Percentiles rank a stretch among this genome's conserved stretches.
Evolutionary conservation across 148 eudicot species (phyloP).

Genomic region (Cornus florida): DNA sequence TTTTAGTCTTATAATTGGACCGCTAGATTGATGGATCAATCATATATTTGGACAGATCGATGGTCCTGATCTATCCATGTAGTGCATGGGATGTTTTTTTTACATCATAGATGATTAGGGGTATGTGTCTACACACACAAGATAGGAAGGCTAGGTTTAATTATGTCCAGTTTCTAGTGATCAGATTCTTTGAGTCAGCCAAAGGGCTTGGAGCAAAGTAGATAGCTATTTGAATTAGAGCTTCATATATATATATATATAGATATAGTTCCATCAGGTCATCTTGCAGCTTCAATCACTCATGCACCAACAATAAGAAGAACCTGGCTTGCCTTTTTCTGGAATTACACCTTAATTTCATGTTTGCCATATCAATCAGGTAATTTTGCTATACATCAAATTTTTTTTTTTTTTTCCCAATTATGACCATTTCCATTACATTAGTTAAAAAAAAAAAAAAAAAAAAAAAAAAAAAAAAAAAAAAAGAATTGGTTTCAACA

Average conservation of each 20-base stretch:
- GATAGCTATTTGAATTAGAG: neutral
- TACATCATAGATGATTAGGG: neutral
- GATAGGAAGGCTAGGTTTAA: neutral
- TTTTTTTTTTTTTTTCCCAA: too few relatives aligned
- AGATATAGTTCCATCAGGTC: conserved; percentile 35
- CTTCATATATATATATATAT: neutral
- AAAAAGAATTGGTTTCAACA: too few relatives aligned
- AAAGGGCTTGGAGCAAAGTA: neutral
- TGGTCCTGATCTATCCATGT: neutral
- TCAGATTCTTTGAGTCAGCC: neutral
- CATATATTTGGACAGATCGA: neutral
- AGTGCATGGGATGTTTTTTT: neutral
- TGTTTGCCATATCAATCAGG: neutral
- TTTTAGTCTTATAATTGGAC: neutral
- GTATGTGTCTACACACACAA: too few relatives aligned
- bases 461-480: too few relatives aligned
- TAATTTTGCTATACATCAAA: neutral
- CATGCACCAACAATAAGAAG: conserved; percentile 39
- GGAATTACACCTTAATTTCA: neutral
- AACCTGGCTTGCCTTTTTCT: neutral
- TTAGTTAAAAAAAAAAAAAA: too few relatives aligned
- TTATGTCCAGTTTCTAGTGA: neutral
- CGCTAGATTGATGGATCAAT: neutral
- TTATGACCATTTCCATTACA: neutral
- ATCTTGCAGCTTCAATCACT: conserved; percentile 59